Base-by-base conservation (phyloP, 176 grass and related monocot genomes). In the Musa beccarii region DNA sequence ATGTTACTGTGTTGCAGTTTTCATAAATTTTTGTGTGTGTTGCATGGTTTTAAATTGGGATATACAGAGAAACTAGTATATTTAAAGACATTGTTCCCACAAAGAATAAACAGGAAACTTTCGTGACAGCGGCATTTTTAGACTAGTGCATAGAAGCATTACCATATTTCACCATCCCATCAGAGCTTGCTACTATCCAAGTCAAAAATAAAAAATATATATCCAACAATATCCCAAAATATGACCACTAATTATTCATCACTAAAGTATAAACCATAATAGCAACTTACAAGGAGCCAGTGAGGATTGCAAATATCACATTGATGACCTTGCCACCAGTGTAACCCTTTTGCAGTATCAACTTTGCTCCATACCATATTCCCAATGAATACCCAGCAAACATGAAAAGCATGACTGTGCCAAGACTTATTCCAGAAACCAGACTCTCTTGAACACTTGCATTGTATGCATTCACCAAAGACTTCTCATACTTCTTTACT, bases 221-320 rank as follows among this genome's bases (percentile, higher is more conserved):
- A 62, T 62, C 15, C 20, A 77, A 56, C 29, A 68, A 53, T 74
- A 51, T 20, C 73, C 22, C 61, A 73, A 52, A 16, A 12, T n/a
- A 81, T 23, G 71, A 53, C 13, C 57, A 43, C 28, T 6, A 15
- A 43, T 68, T 25, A 12, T 34, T 68, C 26, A 49, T 68, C 14
- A 68, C 1, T 16, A 17, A 10, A 1, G 3, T 14, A 68, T 34
- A 29, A 68, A 15, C 7, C 3, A 28, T 10, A 28, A 17, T 3
- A 79, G 26, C 16, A 82, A 93, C 90, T 91, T 88, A 97, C 94
- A 99, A 89, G 51, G 93, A 99, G 54, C 96, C 96, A 12, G 91
- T 99, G 51, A 99, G 89, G 65, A 99, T 91, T 11, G 96, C 96
- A 75, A 99, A 95, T 68, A 99, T 99, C 19, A 99, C 96, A 81